A percentile compares a stretch with the other conserved stretches of the same genome.
phyloP scores from a whole-genome alignment of 1,284 basidiomycete species.

The Rhodotorula sp. region DNA sequence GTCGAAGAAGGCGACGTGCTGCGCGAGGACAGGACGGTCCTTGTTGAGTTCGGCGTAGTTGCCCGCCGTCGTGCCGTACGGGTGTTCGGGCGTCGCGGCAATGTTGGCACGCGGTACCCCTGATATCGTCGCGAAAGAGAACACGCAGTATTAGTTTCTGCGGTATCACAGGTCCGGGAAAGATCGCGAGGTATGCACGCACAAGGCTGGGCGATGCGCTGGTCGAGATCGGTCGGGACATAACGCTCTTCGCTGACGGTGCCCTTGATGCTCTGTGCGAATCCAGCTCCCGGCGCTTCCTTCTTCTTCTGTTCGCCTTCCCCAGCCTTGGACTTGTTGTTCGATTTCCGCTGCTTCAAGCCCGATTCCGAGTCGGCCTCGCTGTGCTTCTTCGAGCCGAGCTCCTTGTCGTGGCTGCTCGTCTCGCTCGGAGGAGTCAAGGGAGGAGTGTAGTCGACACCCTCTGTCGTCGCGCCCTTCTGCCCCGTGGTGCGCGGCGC shows the following conservation, averaged over 20 bases:
- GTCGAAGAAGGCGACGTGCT: conserved; percentile 31
- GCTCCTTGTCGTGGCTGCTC: background rate
- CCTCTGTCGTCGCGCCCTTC: no score
- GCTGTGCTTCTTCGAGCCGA: background rate
- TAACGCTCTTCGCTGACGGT: conserved; percentile 14
- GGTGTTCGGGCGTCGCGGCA: conserved; percentile 28
- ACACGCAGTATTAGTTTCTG: no score
- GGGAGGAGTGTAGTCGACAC: conserved; percentile 18
- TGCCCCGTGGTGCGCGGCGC: background rate
- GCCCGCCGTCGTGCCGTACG: conserved; percentile 26
- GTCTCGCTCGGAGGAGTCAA: conserved; percentile 17
- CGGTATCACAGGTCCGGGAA: no score
- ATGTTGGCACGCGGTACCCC: conserved; percentile 30
- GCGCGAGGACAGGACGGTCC: conserved; percentile 23
- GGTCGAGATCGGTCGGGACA: conserved; percentile 19
- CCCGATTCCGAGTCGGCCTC: background rate
- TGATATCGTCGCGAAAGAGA: no score
- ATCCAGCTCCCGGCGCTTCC: conserved; percentile 15
- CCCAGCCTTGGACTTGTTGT: background rate
- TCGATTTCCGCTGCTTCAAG: background rate
- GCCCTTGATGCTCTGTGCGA: conserved; percentile 23
- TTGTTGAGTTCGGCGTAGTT: conserved; percentile 24
- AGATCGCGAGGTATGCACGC: background rate
- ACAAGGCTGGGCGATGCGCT: conserved; percentile 28
- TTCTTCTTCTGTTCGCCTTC: background rate